These are phyloP conservation scores for Lanmaoa rubissima DNA, from an alignment of 768 basidiomycete genomes.

Conservation along the genomic window DNA sequence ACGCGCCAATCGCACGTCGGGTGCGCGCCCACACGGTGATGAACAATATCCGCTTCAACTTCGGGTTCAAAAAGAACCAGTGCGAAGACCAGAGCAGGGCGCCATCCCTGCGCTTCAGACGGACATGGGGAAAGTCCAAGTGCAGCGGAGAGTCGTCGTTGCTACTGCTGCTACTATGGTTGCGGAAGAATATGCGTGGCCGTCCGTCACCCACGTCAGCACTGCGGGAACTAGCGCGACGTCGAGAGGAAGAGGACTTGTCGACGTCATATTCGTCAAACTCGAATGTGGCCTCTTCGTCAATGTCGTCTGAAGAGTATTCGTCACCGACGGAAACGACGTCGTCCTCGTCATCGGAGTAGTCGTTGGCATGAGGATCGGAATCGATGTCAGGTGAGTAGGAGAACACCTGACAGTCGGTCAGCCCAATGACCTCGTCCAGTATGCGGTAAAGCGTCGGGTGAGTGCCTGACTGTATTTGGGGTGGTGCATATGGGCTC, in stretches of 20 bases:
- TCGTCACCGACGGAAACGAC: constrained; percentile 63
- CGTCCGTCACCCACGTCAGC: constrained; percentile 2
- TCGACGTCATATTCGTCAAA: constrained; percentile 82
- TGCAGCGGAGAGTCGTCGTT: constrained; percentile 31
- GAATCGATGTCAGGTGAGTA: constrained; percentile 91
- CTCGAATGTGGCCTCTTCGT: constrained; percentile 71
- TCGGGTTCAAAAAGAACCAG: constrained; percentile 96
- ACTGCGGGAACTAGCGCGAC: constrained; percentile 12
- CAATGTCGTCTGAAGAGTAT: constrained; percentile 66
- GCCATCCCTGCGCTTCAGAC: constrained; percentile 58
- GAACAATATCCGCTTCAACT: constrained; percentile 89
- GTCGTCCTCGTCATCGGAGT: constrained; percentile 78
- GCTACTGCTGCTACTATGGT: constrained; percentile 36
- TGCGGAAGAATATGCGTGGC: constrained; percentile 21
- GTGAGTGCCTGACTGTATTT: constrained; percentile 79
- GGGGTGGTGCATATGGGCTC: constrained; percentile 69
- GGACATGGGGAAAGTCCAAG: constrained; percentile 45
- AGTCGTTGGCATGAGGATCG: constrained; percentile 89
- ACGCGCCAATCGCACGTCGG: constrained; percentile 52
- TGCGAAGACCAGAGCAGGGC: constrained; percentile 94
- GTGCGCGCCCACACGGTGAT: constrained; percentile 89
- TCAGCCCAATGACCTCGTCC: constrained; percentile 84
- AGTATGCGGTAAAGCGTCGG: constrained; percentile 85
- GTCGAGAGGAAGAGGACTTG: constrained; percentile 32
- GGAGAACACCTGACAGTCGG: constrained; percentile 93